Percentiles rank a stretch among this genome's conserved stretches.
Conservation (phyloP, 2,329 filamentous ascomycete genomes). For the Phaeosphaeria sp. region DNA sequence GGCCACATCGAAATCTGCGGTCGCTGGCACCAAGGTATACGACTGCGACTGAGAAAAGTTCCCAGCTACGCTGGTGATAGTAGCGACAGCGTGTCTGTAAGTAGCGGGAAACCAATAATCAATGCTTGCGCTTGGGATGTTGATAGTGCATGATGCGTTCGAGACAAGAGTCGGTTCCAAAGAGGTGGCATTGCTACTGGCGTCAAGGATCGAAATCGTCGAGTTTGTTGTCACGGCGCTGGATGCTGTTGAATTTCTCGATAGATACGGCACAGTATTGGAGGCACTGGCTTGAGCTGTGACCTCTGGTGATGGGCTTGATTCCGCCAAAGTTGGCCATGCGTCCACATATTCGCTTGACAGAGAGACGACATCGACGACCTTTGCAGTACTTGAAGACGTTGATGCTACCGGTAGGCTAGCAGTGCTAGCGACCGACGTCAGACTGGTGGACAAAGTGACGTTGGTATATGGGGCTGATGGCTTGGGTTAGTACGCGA, state of each 20-base stretch:
- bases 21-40: slow-evolving; percentile 29
- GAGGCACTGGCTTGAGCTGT: not conserved
- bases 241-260: not conserved
- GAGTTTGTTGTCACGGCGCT: slow-evolving; percentile 3
- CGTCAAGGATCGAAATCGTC: not conserved
- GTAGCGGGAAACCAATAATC: slow-evolving; percentile 44
- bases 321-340: not conserved
- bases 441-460: slow-evolving; percentile 22
- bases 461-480: slow-evolving; percentile 38
- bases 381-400: not conserved
- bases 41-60: slow-evolving; percentile 26
- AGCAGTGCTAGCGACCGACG: slow-evolving; percentile 12
- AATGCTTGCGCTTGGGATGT: slow-evolving; percentile 41
- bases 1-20: slow-evolving; percentile 34
- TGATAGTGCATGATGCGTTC: slow-evolving; percentile 40
- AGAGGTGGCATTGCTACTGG: slow-evolving; percentile 4
- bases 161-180: slow-evolving; percentile 10
- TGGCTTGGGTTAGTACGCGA: slow-evolving; percentile 36
- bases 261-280: not conserved
- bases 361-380: slow-evolving; percentile 3
- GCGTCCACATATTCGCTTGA: slow-evolving; percentile 12
- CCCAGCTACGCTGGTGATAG: slow-evolving; percentile 19
- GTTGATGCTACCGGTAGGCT: slow-evolving; percentile 4
- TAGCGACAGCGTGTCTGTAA: slow-evolving; percentile 28
- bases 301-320: not conserved